Percentiles rank a stretch among this genome's conserved stretches.
These are phyloP conservation scores for Daucus carota DNA, from an alignment of 129 eudicot species.

Conservation along the genomic window DH1_v3.0 NC_030385.2:26558001-26558500, in stretches of 20 bases:
- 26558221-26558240: slow-evolving; percentile 43
- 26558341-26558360: slow-evolving; percentile 12
- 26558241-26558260: slow-evolving; percentile 55
- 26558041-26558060: slow-evolving; percentile 33
- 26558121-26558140: slow-evolving; percentile 49
- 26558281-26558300: slow-evolving; percentile 74
- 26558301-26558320: slow-evolving; percentile 50
- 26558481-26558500: slow-evolving; percentile 51
- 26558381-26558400: slow-evolving; percentile 71
- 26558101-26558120: slow-evolving; percentile 58
- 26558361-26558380: slow-evolving; percentile 43
- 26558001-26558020: slow-evolving; percentile 79
- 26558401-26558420: slow-evolving; percentile 49
- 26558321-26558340: slow-evolving; percentile 41
- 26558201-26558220: slow-evolving; percentile 64
- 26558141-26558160: slow-evolving; percentile 74
- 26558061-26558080: slow-evolving; percentile 49
- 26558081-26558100: slow-evolving; percentile 62
- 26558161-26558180: slow-evolving; percentile 57
- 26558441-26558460: slow-evolving; percentile 67
- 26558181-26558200: slow-evolving; percentile 64
- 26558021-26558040: slow-evolving; percentile 43
- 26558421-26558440: slow-evolving; percentile 39
- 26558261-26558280: slow-evolving; percentile 65
- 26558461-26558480: slow-evolving; percentile 67